phyloP scores from a whole-genome alignment of 1,284 basidiomycete species.

The Apiotrichum sp. region DNA sequence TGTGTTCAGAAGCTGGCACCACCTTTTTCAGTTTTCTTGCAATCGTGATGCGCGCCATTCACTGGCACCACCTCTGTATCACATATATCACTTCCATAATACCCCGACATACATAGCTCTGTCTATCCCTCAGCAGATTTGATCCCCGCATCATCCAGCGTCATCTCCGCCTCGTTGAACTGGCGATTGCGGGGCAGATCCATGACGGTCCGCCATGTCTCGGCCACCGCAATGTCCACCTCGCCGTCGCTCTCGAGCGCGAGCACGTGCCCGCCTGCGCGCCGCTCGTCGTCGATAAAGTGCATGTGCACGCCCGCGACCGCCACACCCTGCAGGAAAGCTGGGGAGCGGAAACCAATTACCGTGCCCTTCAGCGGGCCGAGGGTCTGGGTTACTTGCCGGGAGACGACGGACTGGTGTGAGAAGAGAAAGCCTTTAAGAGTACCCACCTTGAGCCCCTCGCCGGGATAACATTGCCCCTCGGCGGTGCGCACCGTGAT shows the following conservation, averaged over 20 bases:
- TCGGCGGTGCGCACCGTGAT: conserved; percentile 12
- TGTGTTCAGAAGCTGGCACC: too few relatives aligned
- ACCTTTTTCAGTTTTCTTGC: too few relatives aligned
- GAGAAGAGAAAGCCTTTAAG: too few relatives aligned
- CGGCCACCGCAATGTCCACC: conserved; percentile 8
- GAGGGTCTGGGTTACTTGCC: conserved; percentile 9
- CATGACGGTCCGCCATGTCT: conserved; percentile 5
- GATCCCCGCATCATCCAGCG: conserved; percentile 10
- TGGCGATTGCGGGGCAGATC: conserved; percentile 11
- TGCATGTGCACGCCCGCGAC: conserved; percentile 19
- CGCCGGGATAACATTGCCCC: conserved; percentile 12
- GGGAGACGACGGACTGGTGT: conserved; percentile 1
- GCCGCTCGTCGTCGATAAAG: conserved; percentile 12
- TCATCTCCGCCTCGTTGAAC: conserved; percentile 11
- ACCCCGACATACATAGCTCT: too few relatives aligned
- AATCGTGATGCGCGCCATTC: too few relatives aligned
- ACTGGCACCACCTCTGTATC: too few relatives aligned
- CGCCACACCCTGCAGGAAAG: conserved; percentile 11
- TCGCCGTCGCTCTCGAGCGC: conserved; percentile 16
- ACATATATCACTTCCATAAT: too few relatives aligned
- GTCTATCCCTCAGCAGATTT: conserved; percentile 10
- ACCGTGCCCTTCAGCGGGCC: conserved; percentile 6
- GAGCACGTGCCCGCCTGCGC: conserved; percentile 14
- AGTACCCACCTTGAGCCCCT: conserved; percentile 2
- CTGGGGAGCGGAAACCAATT: conserved; percentile 13